Conservation (phyloP, 768 basidiomycete genomes). For the Naganishia vishniacii region DNA sequence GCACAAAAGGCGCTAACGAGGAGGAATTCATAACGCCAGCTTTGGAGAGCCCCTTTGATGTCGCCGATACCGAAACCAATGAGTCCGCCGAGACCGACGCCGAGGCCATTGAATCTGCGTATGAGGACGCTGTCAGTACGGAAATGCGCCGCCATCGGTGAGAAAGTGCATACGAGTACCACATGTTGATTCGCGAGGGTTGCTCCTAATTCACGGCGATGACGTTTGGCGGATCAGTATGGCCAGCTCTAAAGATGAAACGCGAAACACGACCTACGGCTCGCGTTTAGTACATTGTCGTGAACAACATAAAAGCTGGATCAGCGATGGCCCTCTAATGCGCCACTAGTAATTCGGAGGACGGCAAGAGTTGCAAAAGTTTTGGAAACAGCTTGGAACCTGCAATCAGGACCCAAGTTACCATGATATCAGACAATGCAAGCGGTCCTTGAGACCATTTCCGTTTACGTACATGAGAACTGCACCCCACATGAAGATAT, state of each 20-base stretch:
- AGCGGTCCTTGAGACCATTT: not conserved
- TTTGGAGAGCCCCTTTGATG: conserved; percentile 45
- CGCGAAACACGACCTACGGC: conserved; percentile 49
- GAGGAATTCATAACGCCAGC: conserved; percentile 49
- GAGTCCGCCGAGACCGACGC: conserved; percentile 50
- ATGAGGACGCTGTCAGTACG: not conserved
- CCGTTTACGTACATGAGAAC: conserved; percentile 45
- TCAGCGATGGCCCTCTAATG: conserved; percentile 51
- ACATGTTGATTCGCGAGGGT: not conserved
- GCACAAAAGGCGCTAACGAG: conserved; percentile 45
- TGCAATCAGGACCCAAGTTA: not conserved
- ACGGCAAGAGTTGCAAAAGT: conserved; percentile 50
- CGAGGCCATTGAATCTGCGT: conserved; percentile 49
- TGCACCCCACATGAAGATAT: conserved; percentile 51
- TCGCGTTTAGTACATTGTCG: conserved; percentile 51
- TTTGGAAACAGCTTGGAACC: conserved; percentile 49
- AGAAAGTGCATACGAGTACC: not conserved
- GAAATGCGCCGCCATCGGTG: too few species aligned
- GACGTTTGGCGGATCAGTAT: not conserved
- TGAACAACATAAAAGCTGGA: conserved; percentile 51
- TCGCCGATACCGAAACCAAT: conserved; percentile 48
- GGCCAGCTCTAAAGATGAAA: too few species aligned
- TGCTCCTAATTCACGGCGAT: too few species aligned
- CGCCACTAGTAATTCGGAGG: conserved; percentile 51
- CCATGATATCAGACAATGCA: too few species aligned